Conservation (phyloP, 2,329 filamentous ascomycete genomes). For the Seiridium cupressi region DNA sequence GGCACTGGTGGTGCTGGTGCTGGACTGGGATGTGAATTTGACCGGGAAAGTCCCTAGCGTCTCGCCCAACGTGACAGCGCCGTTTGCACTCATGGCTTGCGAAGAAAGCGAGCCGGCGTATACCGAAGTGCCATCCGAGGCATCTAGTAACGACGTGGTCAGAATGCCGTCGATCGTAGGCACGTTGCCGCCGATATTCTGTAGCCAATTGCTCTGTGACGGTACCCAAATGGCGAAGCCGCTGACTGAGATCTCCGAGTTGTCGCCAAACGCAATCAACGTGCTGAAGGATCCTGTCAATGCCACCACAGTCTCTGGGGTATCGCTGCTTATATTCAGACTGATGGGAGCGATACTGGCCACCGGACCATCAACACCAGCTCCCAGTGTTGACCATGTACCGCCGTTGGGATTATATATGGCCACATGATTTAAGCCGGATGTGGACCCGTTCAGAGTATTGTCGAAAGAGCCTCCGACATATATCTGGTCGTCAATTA, state of each 20-base stretch:
- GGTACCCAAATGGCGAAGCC: conserved; percentile 94
- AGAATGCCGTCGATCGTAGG: conserved; percentile 72
- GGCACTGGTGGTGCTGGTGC: conserved; percentile 27
- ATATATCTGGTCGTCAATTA: conserved; percentile 67
- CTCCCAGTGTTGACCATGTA: conserved; percentile 76
- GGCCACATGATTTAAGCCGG: conserved; percentile 74
- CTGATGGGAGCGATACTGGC: conserved; percentile 71
- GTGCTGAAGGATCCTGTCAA: conserved; percentile 78
- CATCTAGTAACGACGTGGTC: conserved; percentile 64
- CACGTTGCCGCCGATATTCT: conserved; percentile 67
- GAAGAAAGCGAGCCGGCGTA: conserved; percentile 84
- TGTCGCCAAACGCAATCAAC: conserved; percentile 66
- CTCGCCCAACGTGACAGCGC: conserved; percentile 64
- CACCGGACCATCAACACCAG: conserved; percentile 81
- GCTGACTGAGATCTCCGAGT: conserved; percentile 57
- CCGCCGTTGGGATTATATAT: conserved; percentile 69
- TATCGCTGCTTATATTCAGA: conserved; percentile 71
- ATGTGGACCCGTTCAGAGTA: conserved; percentile 58
- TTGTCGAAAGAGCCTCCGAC: conserved; percentile 84
- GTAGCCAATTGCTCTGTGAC: conserved; percentile 81
- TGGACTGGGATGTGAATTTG: conserved; percentile 43
- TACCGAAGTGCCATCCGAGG: conserved; percentile 62
- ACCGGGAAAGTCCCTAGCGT: conserved; percentile 57
- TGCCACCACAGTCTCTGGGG: conserved; percentile 71
- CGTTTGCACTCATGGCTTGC: conserved; percentile 69